Evolutionary conservation across 176 grass and related monocot species (phyloP), one percentile per base, ranked within the genome.

Genomic region (Dactylis glomerata): DNA sequence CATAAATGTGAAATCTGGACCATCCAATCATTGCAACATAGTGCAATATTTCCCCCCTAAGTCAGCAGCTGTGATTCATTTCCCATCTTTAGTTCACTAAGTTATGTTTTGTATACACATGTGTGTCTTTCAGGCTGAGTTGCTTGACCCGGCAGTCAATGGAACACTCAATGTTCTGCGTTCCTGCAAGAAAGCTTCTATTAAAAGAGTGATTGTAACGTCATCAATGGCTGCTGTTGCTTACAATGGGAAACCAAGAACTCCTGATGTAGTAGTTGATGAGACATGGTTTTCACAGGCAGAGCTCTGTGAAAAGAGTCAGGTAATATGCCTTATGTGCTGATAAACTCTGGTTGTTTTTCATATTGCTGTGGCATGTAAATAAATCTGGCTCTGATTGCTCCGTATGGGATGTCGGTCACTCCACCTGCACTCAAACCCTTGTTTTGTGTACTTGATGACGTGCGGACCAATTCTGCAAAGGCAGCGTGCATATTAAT

Each of bases 121-220:
- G 40, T 69, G 24, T 71, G 20, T 54, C 19, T 61, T 79, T 68
- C 40, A 86, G 84, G 84, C 50, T 10, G 84, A 86, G 22, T 59
- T 86, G 62, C 78, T 86, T 72, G 64, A 80, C 11, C 84, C 84
- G 15, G 82, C 82, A 42, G 24, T 84, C 36, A 68, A 84, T 33
- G 58, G 82, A 20, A 76, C 73, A 30, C 58, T 77, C 23, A 84
- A 84, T 68, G 73, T 77, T 46, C 58, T 84, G 58, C 40, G 56
- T 41, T 68, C 82, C 41, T 84, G 73, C 71, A 76, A 62, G 38
- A 84, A 84, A 15, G 70, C 73, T 49, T 77, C 82, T 28, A 47
- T 67, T 8, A 67, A 77, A 36, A 77, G 57, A 19, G 73, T 84
- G 10, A 62, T 84, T 26, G 44, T 84, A 66, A 84, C 82, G 8